These are phyloP conservation scores for Lasiosphaeria miniovina DNA, from an alignment of 495 filamentous ascomycete genomes.

Conservation along the genomic window DNA sequence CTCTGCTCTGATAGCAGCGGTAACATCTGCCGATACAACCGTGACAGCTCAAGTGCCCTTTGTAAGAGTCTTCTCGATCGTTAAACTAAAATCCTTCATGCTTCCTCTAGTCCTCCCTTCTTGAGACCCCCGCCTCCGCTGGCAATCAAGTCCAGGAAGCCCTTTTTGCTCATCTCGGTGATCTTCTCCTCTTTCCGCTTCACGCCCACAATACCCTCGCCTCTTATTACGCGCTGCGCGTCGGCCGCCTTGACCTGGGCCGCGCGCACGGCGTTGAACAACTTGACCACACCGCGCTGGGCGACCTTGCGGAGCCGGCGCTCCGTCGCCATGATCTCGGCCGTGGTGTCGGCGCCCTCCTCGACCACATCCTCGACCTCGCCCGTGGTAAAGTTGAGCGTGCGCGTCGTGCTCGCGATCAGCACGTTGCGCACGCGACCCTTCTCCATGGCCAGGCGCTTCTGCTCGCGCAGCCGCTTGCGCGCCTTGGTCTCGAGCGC, in stretches of 20 bases:
- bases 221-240: slow-evolving; percentile 63
- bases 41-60: background rate
- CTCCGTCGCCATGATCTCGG: slow-evolving; percentile 71
- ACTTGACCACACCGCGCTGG: slow-evolving; percentile 86
- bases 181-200: slow-evolving; percentile 75
- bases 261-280: slow-evolving; percentile 92
- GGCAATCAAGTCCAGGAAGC: slow-evolving; percentile 90
- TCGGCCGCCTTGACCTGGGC: slow-evolving; percentile 83
- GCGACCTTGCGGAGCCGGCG: slow-evolving; percentile 78
- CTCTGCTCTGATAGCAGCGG: slow-evolving; percentile 12
- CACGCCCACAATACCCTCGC: slow-evolving; percentile 71
- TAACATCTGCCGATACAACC: background rate
- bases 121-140: slow-evolving; percentile 53
- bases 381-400: slow-evolving; percentile 42
- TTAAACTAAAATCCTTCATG: slow-evolving; percentile 21
- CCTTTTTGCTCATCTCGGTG: slow-evolving; percentile 93
- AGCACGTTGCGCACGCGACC: slow-evolving; percentile 84
- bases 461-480: slow-evolving; percentile 73
- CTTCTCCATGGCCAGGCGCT: slow-evolving; percentile 75
- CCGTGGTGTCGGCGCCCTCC: slow-evolving; percentile 41
- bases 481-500: slow-evolving; percentile 79
- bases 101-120: slow-evolving; percentile 51
- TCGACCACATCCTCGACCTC: slow-evolving; percentile 39
- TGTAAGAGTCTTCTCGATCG: too few species aligned
- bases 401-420: slow-evolving; percentile 40